A percentile compares a stretch with the other conserved stretches of the same genome.
Evolutionary conservation across 306 rosid species (phyloP).

Genomic region (Pyrus bretschneideri): DNA sequence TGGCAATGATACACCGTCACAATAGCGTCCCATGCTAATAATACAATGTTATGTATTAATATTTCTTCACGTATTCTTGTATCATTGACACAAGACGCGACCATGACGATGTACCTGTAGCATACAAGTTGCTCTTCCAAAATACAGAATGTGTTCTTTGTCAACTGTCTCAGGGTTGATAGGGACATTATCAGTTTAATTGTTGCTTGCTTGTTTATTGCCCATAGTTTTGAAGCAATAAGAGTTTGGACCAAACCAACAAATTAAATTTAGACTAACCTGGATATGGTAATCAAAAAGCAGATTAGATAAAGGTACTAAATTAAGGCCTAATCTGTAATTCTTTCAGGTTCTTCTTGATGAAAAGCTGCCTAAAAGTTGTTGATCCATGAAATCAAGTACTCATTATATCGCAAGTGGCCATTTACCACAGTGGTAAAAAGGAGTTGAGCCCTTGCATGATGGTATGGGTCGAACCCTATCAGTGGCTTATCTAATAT

Average conservation of each 20-base stretch:
- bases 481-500: too few relatives aligned
- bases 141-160: neutral
- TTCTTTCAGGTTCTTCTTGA: neutral
- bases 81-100: neutral
- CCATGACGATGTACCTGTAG: too few relatives aligned
- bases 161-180: neutral
- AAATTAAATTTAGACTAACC: neutral
- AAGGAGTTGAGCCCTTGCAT: too few relatives aligned
- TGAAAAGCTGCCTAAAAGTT: neutral
- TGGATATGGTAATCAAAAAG: neutral
- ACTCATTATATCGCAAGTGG: neutral
- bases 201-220: too few relatives aligned
- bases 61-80: neutral
- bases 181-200: neutral
- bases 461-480: too few relatives aligned
- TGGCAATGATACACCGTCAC: neutral
- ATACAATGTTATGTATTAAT: neutral
- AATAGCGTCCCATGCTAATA: neutral
- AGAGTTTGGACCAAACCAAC: neutral
- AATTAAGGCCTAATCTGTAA: neutral
- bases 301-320: neutral
- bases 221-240: neutral
- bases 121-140: neutral
- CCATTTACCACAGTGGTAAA: too few relatives aligned
- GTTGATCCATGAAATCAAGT: neutral